Evolutionary conservation across 139 green algal genomes (phyloP), one percentile per base, ranked within the genome.

Genomic region (Micractinium sp.): DNA sequence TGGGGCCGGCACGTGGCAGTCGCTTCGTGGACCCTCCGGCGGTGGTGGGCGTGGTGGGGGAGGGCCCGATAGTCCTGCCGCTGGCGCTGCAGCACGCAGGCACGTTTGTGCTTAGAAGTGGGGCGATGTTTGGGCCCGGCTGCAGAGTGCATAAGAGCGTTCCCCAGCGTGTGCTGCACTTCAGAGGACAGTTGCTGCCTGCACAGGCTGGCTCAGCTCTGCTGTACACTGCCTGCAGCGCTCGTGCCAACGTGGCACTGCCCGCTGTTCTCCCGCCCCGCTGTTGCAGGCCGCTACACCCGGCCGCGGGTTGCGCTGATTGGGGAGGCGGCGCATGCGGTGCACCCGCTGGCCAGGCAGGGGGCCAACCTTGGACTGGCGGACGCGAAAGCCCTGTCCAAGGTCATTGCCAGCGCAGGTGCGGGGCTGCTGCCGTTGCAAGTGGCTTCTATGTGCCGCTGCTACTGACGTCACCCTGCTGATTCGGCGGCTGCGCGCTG

Each of bases 301-400:
- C 90, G 90, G 41, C 93, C 94, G 1, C 89, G 96, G 0, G 86
- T 98, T 22, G 96, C 94, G 0, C 93, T 98, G 56, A 91, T 98
- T 14, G 96, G 96, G 27, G 96, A 97, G 89, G 95, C 96, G 1
- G 96, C 96, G 5, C 96, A 98, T 86, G 90, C 93, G 0, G 92
- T 98, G 47, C 84, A 90, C 63, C 78, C 73, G 16, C 78, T 89
- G 53, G 66, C 82, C 0, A 78, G 82, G 5, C 91, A 91, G 75
- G 96, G 96, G 1, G 93, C 96, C 9, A 98, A 98, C 90, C 93
- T 98, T 67, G 96, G 96, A 25, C 91, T 98, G 63, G 95, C 88
- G 0, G 96, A 98, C 85, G 95, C 94, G 16, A 75, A 80, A 1
- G 89, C 84, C 63, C 93, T 98, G 85, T 91, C 86, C 19, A 63